Evolutionary conservation across 1,284 basidiomycete species (phyloP).

Genomic region (Sanghuangporus weigelae): DNA sequence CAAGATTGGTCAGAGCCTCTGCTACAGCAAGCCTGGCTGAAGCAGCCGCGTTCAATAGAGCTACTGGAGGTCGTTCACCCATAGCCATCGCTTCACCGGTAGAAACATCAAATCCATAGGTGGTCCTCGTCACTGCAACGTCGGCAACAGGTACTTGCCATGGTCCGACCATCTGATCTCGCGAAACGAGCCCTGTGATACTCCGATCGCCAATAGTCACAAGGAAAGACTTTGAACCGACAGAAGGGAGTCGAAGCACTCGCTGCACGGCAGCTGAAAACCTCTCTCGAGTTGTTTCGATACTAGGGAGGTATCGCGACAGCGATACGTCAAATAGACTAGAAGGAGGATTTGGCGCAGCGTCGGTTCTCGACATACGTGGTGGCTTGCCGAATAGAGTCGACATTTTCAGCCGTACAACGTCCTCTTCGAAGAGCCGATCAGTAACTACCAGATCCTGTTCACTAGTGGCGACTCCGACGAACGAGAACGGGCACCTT

Average conservation of each 20-base stretch:
- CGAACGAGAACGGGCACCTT: conserved; percentile 89
- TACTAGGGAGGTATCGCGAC: conserved; percentile 52
- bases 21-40: conserved; percentile 96
- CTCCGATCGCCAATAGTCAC: conserved; percentile 97
- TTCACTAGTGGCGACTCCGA: conserved; percentile 81
- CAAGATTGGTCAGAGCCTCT: conserved; percentile 90
- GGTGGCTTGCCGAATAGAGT: conserved; percentile 97
- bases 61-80: conserved; percentile 93
- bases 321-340: conserved; percentile 73
- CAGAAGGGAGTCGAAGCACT: conserved; percentile 86
- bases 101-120: conserved; percentile 88
- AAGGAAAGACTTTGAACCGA: conserved; percentile 95
- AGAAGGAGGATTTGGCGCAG: conserved; percentile 45
- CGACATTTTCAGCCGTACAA: conserved; percentile 90
- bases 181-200: conserved; percentile 90
- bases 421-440: conserved; percentile 71
- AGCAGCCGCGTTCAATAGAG: conserved; percentile 81
- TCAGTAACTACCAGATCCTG: conserved; percentile 89
- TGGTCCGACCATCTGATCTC: conserved; percentile 99
- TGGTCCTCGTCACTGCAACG: conserved; percentile 90
- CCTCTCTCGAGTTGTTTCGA: conserved; percentile 35
- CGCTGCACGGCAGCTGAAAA: conserved; percentile 67
- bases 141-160: conserved; percentile 99
- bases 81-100: conserved; percentile 96
- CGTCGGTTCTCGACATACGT: conserved; percentile 79